These are phyloP conservation scores for Penicillium paradoxum DNA, from an alignment of 495 filamentous ascomycete genomes.

Conservation along the genomic window DNA sequence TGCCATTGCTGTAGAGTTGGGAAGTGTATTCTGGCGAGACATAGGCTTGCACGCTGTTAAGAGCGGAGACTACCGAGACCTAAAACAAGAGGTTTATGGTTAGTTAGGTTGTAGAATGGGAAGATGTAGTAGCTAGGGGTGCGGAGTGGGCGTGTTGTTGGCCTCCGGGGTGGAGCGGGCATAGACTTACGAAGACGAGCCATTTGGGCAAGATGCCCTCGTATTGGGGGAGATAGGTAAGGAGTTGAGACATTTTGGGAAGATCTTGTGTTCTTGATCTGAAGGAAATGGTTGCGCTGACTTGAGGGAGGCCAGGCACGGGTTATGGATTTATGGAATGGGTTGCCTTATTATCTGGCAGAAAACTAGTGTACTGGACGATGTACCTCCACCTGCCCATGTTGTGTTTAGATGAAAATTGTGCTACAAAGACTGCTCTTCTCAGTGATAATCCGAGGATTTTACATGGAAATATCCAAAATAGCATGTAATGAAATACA, in stretches of 20 bases:
- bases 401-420: too few relatives aligned
- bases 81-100: constrained; percentile 23
- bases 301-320: background rate
- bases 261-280: background rate
- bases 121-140: background rate
- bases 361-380: background rate
- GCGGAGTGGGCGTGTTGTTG: background rate
- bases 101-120: background rate
- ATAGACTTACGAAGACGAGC: constrained; percentile 54
- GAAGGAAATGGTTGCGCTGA: background rate
- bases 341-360: background rate
- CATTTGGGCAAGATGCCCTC: constrained; percentile 61
- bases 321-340: too few relatives aligned
- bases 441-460: too few relatives aligned
- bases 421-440: too few relatives aligned
- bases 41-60: constrained; percentile 80
- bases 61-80: constrained; percentile 71
- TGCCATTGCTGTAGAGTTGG: constrained; percentile 64
- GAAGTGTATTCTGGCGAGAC: constrained; percentile 64
- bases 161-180: background rate
- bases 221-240: constrained; percentile 47
- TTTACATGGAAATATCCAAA: too few relatives aligned
- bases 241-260: constrained; percentile 28
- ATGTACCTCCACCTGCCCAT: background rate
- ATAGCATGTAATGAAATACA: too few relatives aligned